phyloP scores from a whole-genome alignment of 768 basidiomycete species.

The Dictyophora rubrovolvata region DNA sequence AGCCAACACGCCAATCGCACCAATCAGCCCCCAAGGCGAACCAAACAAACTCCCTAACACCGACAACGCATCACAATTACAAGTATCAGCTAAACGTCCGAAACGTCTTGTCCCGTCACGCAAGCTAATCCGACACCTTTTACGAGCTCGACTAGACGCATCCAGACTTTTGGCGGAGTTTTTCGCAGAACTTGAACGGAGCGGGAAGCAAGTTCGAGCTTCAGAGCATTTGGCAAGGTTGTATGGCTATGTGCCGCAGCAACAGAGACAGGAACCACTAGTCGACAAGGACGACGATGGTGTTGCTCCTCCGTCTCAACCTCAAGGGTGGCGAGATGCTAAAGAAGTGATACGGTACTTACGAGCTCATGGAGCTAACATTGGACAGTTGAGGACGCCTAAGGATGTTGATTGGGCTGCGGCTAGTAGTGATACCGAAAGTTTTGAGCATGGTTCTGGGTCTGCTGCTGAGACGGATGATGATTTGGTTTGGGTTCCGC shows the following conservation, averaged over 20 bases:
- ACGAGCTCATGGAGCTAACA: conserved; percentile 59
- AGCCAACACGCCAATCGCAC: conserved; percentile 16
- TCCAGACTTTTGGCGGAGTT: conserved; percentile 63
- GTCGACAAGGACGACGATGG: conserved; percentile 17
- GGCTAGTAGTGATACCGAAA: conserved; percentile 52
- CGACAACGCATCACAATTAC: conserved; percentile 14
- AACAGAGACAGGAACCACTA: conserved; percentile 7
- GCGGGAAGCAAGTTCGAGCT: conserved; percentile 39
- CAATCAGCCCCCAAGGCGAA: conserved; percentile 8
- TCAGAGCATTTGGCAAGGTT: conserved; percentile 37
- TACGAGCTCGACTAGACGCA: conserved; percentile 78
- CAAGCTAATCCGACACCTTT: conserved; percentile 78
- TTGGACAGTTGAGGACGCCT: conserved; percentile 38
- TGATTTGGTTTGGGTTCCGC: conserved; percentile 24
- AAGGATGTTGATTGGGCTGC: conserved; percentile 60
- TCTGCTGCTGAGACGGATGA: conserved; percentile 16
- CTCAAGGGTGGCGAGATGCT: conserved; percentile 50
- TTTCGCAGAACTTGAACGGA: conserved; percentile 49
- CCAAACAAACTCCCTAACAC: conserved; percentile 16
- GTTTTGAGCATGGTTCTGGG: conserved; percentile 14
- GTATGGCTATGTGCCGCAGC: conserved; percentile 20
- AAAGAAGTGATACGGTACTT: conserved; percentile 67
- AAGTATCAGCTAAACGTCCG: conserved; percentile 15
- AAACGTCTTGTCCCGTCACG: conserved; percentile 58
- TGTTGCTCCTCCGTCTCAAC: conserved; percentile 14